phyloP scores from a whole-genome alignment of 495 filamentous ascomycete species.

The Thozetella sp. region DNA sequence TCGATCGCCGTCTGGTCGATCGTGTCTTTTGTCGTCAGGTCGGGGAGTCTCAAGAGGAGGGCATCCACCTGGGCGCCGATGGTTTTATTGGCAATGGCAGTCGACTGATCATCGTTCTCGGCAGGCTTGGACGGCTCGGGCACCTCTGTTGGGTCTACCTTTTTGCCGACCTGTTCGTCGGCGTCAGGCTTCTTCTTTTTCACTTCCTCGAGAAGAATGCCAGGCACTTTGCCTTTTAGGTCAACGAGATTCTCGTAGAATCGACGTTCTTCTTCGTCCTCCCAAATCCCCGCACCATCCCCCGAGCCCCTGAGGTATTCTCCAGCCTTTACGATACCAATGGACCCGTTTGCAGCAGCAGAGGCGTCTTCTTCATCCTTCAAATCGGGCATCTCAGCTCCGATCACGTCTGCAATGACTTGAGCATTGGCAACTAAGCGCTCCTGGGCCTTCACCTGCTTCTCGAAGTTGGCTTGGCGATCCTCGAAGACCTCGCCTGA shows the following conservation, averaged over 20 bases:
- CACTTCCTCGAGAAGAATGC: slow-evolving; percentile 87
- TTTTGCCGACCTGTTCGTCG: slow-evolving; percentile 69
- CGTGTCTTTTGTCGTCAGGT: slow-evolving; percentile 86
- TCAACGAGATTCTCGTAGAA: slow-evolving; percentile 98
- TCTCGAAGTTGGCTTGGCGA: slow-evolving; percentile 93
- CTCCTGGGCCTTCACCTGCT: slow-evolving; percentile 86
- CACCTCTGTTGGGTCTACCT: slow-evolving; percentile 45
- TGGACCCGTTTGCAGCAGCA: slow-evolving; percentile 66
- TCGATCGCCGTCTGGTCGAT: slow-evolving; percentile 92
- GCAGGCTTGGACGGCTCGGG: slow-evolving; percentile 51
- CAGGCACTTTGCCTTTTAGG: slow-evolving; percentile 92
- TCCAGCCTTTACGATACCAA: slow-evolving; percentile 90
- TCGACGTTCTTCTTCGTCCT: slow-evolving; percentile 95
- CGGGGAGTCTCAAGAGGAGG: slow-evolving; percentile 81
- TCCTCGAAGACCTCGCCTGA: slow-evolving; percentile 99
- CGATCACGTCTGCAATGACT: slow-evolving; percentile 82
- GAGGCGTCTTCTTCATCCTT: slow-evolving; percentile 76
- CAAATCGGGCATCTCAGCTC: slow-evolving; percentile 93
- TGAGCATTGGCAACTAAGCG: slow-evolving; percentile 91
- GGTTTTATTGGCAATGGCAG: slow-evolving; percentile 94
- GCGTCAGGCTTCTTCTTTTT: slow-evolving; percentile 87
- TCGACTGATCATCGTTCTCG: slow-evolving; percentile 81
- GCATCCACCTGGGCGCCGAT: slow-evolving; percentile 97
- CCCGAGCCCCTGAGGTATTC: slow-evolving; percentile 90
- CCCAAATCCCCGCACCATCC: slow-evolving; percentile 97